Base-by-base conservation (phyloP, 192 early-diverging fungal genomes). In the Entomortierella beljakovae region DNA sequence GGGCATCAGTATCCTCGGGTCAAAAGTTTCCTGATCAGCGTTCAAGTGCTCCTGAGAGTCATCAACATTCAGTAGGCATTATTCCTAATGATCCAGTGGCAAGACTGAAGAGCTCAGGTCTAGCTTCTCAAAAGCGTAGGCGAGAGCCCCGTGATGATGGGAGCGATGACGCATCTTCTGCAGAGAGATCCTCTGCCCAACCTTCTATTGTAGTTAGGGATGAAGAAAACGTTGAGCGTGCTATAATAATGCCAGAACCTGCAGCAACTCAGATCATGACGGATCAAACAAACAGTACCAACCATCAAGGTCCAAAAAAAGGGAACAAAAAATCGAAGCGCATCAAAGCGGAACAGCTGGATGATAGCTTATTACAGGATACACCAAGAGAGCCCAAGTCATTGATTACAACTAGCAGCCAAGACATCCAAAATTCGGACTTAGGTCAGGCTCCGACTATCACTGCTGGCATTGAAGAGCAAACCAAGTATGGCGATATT, bases 41-140 rank as follows among this genome's bases (percentile, higher is more conserved):
- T 32, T 23, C 37, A 51, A n/a, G 33, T 2, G 11, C 15, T 23
- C 29, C 15, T 3, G 11, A 38, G 10, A 35, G 6, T n/a, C 55
- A 42, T 22, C 57, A 52, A 9, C 43, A n/a, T n/a, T n/a, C n/a
- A n/a, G n/a, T n/a, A n/a, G n/a, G n/a, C n/a, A n/a, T n/a, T n/a
- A n/a, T n/a, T n/a, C n/a, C n/a, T n/a, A n/a, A n/a, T n/a, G n/a
- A n/a, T n/a, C 15, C 5, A 31, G 18, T 53, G 34, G 7, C 20
- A 23, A 22, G 25, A 8, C 18, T 79, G 3, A 49, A 51, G 40
- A 70, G 75, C 6, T 50, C 75, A 3, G 75, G 67, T 26, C 9
- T 74, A 13, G 61, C 75, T 1, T 62, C 75, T 15, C 66, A 70
- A 49, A 79, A 79, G 23, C 67, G 75, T 2, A 64, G 75, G 23